Evolutionary conservation across 73 alveolate genomes (phyloP).

Genomic region (Paramecium pentaurelia): DNA sequence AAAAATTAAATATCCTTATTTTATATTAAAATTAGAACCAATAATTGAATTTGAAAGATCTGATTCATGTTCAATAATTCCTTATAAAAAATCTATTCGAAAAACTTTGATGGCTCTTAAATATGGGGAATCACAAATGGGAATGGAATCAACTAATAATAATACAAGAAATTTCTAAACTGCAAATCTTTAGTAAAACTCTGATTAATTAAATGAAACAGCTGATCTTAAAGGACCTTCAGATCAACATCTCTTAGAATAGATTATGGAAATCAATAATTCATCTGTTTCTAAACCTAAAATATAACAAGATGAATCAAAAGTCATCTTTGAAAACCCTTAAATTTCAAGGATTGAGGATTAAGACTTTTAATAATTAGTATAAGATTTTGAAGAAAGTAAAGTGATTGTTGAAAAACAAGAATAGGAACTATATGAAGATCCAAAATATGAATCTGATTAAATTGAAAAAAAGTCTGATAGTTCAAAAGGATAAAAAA

Average conservation of each 20-base stretch:
- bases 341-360: background rate
- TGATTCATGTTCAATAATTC: background rate
- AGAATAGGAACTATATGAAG: background rate
- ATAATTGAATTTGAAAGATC: background rate
- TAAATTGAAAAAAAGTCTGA: background rate
- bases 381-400: background rate
- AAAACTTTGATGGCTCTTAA: background rate
- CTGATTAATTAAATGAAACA: background rate
- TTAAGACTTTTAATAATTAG: background rate
- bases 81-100: background rate
- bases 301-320: background rate
- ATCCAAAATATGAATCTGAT: conserved; percentile 14
- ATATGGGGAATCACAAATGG: background rate
- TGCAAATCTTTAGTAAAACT: background rate
- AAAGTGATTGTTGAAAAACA: background rate
- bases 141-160: background rate
- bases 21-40: background rate
- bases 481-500: background rate
- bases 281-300: background rate
- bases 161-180: background rate
- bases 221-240: background rate
- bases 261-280: background rate
- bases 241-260: background rate
- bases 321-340: conserved; percentile 5
- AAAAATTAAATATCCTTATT: background rate